Evolutionary conservation across 768 basidiomycete species (phyloP).

Genomic region (Trametes cinnabarina): DNA sequence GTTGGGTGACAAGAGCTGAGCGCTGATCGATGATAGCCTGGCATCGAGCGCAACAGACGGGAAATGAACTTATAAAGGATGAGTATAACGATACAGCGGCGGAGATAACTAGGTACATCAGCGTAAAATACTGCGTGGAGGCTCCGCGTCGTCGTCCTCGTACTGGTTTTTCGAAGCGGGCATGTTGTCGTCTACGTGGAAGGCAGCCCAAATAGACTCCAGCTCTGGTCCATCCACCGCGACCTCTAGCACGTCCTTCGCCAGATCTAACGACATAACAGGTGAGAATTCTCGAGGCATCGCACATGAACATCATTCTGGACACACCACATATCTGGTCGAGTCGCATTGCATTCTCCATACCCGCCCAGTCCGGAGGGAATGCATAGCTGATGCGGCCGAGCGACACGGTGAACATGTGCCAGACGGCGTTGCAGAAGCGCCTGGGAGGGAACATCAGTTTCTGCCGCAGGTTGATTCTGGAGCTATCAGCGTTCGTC

Average conservation of each 20-base stretch:
- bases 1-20: too few species aligned
- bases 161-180: not conserved
- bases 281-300: not conserved
- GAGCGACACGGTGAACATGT: constrained; percentile 75
- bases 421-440: constrained; percentile 58
- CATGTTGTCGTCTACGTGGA: constrained; percentile 20
- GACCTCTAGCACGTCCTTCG: constrained; percentile 30
- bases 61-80: too few species aligned
- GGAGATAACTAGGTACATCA: not conserved
- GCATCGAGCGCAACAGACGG: too few species aligned
- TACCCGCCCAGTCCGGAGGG: constrained; percentile 24
- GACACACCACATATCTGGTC: constrained; percentile 27
- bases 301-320: not conserved
- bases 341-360: constrained; percentile 18
- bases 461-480: constrained; percentile 54
- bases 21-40: too few species aligned
- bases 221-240: constrained; percentile 32
- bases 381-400: constrained; percentile 68
- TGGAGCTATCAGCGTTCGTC: constrained; percentile 42
- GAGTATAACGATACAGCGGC: too few species aligned
- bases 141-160: not conserved
- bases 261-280: constrained; percentile 22
- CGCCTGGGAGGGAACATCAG: constrained; percentile 54
- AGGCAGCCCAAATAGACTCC: constrained; percentile 31
- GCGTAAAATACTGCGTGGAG: not conserved